phyloP scores from a whole-genome alignment of 176 grass and related monocot genomes.

The Sorghum bicolor region Sorghum_bicolor_NCBIv3 NC_012872.2:52473501-52474000 shows the following conservation, averaged over 20 bases:
- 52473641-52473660: conserved; percentile 99
- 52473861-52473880: conserved; percentile 80
- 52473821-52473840: conserved; percentile 24
- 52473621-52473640: conserved; percentile 81
- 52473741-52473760: conserved; percentile 99
- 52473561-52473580: not conserved
- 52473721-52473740: conserved; percentile 93
- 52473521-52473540: conserved; percentile 56
- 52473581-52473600: conserved; percentile 5
- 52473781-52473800: conserved; percentile 31
- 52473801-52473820: conserved; percentile 31
- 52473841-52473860: conserved; percentile 18
- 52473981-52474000: not conserved
- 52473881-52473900: conserved; percentile 97
- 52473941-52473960: conserved; percentile 25
- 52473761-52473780: conserved; percentile 99
- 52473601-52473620: conserved; percentile 56
- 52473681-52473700: conserved; percentile 98
- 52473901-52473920: conserved; percentile 99
- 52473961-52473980: not conserved
- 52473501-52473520: conserved; percentile 70
- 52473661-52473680: conserved; percentile 98
- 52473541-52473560: not conserved
- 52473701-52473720: conserved; percentile 99
- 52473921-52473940: conserved; percentile 94